A percentile compares a stretch with the other conserved stretches of the same genome.
These are phyloP conservation scores for Lactuca sativa DNA, from an alignment of 129 eudicot genomes.

Conservation along the genomic window DNA sequence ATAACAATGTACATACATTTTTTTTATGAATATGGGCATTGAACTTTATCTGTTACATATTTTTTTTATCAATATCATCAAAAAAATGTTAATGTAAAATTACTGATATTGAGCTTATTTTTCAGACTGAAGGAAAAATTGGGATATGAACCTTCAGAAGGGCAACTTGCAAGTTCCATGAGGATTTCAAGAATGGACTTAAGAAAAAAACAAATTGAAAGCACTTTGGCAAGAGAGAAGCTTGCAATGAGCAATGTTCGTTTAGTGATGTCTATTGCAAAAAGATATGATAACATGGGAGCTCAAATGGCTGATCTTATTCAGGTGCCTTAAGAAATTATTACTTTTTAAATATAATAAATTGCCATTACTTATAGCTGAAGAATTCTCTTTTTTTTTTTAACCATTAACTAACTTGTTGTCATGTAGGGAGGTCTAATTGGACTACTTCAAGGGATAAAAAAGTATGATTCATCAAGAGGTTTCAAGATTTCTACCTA, in stretches of 20 bases:
- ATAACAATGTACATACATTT: too few species aligned
- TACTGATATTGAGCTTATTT: background rate
- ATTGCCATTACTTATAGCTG: background rate
- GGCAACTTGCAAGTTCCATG: conserved; percentile 68
- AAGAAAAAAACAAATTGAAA: conserved; percentile 54
- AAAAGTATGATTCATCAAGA: conserved; percentile 83
- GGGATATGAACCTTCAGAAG: conserved; percentile 80
- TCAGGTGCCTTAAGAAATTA: conserved; percentile 48
- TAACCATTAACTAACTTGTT: background rate
- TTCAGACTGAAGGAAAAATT: conserved; percentile 62
- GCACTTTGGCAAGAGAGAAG: conserved; percentile 75
- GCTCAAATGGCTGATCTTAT: conserved; percentile 83
- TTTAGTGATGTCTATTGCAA: conserved; percentile 83
- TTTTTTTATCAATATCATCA: background rate
- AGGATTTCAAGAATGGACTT: conserved; percentile 52
- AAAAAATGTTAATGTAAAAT: background rate
- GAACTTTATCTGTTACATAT: too few species aligned
- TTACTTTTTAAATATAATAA: background rate
- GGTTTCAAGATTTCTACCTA: conserved; percentile 85
- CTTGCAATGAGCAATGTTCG: conserved; percentile 86
- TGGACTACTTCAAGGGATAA: conserved; percentile 80
- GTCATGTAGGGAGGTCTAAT: conserved; percentile 70
- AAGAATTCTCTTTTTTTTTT: background rate
- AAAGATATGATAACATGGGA: conserved; percentile 80
- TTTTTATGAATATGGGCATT: too few species aligned